Conservation (phyloP, 2,329 filamentous ascomycete genomes). For the Cercospora canescens region DNA sequence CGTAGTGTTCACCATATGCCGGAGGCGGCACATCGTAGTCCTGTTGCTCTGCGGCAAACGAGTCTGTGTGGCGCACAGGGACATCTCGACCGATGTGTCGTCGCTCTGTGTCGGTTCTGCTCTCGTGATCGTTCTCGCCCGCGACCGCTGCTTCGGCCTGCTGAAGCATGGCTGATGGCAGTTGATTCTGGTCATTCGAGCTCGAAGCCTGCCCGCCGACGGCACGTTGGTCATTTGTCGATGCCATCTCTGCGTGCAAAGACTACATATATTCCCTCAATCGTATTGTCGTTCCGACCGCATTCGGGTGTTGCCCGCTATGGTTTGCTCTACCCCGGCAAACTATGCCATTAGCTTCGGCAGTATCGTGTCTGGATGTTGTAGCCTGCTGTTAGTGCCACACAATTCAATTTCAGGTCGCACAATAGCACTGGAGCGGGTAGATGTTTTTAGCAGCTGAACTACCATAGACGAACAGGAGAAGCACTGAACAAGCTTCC, state of each 20-base stretch:
- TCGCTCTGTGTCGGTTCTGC: slow-evolving; percentile 19
- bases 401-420: background rate
- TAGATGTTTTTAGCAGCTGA: background rate
- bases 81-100: slow-evolving; percentile 32
- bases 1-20: slow-evolving; percentile 42
- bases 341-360: slow-evolving; percentile 1
- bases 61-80: slow-evolving; percentile 14
- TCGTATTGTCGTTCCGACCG: background rate
- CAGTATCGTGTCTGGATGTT: background rate
- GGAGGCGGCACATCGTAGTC: slow-evolving; percentile 38
- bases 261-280: background rate
- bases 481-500: background rate
- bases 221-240: slow-evolving; percentile 8
- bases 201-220: background rate
- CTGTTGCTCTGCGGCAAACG: slow-evolving; percentile 7
- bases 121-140: slow-evolving; percentile 20
- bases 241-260: slow-evolving; percentile 9
- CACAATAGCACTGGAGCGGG: background rate
- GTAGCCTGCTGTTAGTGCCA: background rate
- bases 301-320: background rate
- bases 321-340: background rate
- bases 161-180: slow-evolving; percentile 30
- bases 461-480: background rate
- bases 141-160: slow-evolving; percentile 32
- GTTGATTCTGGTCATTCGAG: slow-evolving; percentile 5